A percentile compares a stretch with the other conserved stretches of the same genome.
phyloP scores from a whole-genome alignment of 805 yeast genomes.

The Metschnikowia gelsemii region DNA sequence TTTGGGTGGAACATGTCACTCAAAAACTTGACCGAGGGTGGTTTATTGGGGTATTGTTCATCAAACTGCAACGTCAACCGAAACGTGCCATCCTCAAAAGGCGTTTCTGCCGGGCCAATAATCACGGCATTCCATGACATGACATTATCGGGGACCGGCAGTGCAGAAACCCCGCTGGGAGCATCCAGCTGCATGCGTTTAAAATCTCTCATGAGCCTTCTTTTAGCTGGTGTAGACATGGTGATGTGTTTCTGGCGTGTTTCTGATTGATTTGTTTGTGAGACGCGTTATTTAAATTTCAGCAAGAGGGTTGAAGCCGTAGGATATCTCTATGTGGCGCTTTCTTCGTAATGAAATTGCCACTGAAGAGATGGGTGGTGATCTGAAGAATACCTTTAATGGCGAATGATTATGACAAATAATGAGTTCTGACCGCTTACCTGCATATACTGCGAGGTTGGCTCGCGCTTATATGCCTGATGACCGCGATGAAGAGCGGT shows the following conservation, averaged over 20 bases:
- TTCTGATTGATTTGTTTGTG: too few relatives aligned
- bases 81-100: slow-evolving; percentile 97
- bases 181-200: slow-evolving; percentile 97
- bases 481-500: too few relatives aligned
- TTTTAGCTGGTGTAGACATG: slow-evolving; percentile 98
- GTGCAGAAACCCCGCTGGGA: slow-evolving; percentile 96
- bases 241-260: neutral
- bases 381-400: too few relatives aligned
- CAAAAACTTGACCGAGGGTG: slow-evolving; percentile 87
- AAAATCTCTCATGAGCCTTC: slow-evolving; percentile 98
- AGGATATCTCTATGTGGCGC: too few relatives aligned
- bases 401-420: too few relatives aligned
- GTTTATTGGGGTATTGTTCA: slow-evolving; percentile 97
- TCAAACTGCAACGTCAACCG: slow-evolving; percentile 82
- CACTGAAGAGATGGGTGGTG: too few relatives aligned
- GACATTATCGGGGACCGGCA: slow-evolving; percentile 94
- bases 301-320: too few relatives aligned
- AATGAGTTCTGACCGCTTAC: too few relatives aligned
- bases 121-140: slow-evolving; percentile 98
- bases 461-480: too few relatives aligned
- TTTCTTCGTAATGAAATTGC: too few relatives aligned
- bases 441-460: too few relatives aligned
- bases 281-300: too few relatives aligned
- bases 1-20: slow-evolving; percentile 98
- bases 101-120: slow-evolving; percentile 96